phyloP scores from a whole-genome alignment of 805 yeast genomes.

The Candida schatavii region DNA sequence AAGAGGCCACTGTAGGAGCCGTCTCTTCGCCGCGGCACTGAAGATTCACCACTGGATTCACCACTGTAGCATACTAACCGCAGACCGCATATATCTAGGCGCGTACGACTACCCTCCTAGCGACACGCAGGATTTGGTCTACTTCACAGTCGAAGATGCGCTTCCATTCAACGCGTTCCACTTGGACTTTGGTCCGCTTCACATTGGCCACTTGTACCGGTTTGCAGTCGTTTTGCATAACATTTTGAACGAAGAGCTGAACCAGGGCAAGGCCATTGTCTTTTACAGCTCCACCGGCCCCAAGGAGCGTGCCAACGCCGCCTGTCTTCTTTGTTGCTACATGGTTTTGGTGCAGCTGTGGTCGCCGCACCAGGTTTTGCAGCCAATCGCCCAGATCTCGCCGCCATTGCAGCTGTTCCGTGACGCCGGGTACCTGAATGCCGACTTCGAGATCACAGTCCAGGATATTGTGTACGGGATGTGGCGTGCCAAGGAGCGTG shows the following conservation, averaged over 20 bases:
- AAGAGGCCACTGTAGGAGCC: no score
- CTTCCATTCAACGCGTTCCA: constrained; percentile 94
- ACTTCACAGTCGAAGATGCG: constrained; percentile 89
- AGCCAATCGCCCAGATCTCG: constrained; percentile 86
- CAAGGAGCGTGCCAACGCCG: constrained; percentile 86
- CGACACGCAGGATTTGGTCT: constrained; percentile 72
- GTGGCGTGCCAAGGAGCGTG: constrained; percentile 96
- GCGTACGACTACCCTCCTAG: constrained; percentile 79
- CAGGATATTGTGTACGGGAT: constrained; percentile 95
- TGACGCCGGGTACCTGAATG: constrained; percentile 95
- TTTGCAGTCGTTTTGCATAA: constrained; percentile 95
- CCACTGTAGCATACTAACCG: constrained; percentile 32
- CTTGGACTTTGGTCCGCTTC: constrained; percentile 94
- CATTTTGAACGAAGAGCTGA: constrained; percentile 78
- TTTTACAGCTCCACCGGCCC: constrained; percentile 83
- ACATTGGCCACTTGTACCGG: constrained; percentile 87
- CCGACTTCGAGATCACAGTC: constrained; percentile 89
- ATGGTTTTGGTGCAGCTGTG: constrained; percentile 94
- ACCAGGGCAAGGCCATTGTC: constrained; percentile 85
- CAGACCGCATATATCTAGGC: constrained; percentile 77
- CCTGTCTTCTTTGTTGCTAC: constrained; percentile 89
- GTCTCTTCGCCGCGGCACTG: no score
- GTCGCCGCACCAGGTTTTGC: constrained; percentile 97
- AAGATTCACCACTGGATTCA: no score
- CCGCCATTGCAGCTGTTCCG: constrained; percentile 95